A percentile compares a stretch with the other conserved stretches of the same genome.
Conservation (phyloP, 169 alveolate genomes). For the Cryptosporidium baileyi region DNA sequence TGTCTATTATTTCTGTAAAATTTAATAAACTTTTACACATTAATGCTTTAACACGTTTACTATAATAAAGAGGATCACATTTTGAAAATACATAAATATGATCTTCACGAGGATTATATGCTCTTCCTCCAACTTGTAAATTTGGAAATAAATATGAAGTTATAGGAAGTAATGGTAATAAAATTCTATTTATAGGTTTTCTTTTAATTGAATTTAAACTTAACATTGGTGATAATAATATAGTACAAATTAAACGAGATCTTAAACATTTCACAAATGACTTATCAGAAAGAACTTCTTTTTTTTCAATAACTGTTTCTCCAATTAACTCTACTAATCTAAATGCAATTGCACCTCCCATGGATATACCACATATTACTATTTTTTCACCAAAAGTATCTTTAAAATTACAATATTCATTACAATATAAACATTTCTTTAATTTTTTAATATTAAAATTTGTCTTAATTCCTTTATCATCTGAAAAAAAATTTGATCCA, state of each 20-base stretch:
- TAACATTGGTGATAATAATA: slow-evolving; percentile 51
- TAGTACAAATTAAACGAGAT: slow-evolving; percentile 28
- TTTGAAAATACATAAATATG: slow-evolving; percentile 34
- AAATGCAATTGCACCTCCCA: slow-evolving; percentile 62
- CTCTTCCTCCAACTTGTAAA: slow-evolving; percentile 34
- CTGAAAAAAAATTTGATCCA: neutral
- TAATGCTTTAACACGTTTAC: slow-evolving; percentile 41
- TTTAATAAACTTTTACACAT: slow-evolving; percentile 39
- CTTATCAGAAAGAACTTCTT: neutral
- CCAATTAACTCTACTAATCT: slow-evolving; percentile 45
- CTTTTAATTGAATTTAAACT: slow-evolving; percentile 28
- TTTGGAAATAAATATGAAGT: slow-evolving; percentile 45
- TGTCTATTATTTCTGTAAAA: neutral
- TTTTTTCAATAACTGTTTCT: neutral
- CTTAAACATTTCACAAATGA: slow-evolving; percentile 23
- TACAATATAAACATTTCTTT: slow-evolving; percentile 13
- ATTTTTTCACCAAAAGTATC: slow-evolving; percentile 47
- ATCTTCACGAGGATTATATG: slow-evolving; percentile 22
- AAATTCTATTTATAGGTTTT: slow-evolving; percentile 14
- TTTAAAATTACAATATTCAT: neutral
- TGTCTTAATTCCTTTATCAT: neutral
- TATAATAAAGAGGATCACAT: slow-evolving; percentile 31
- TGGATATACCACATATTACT: slow-evolving; percentile 35
- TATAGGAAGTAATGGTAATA: slow-evolving; percentile 17
- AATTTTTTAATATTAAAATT: neutral